Evolutionary conservation across 2,329 filamentous ascomycete genomes (phyloP), one percentile per base, ranked within the genome.

Genomic region (Penicillium sp.): DNA sequence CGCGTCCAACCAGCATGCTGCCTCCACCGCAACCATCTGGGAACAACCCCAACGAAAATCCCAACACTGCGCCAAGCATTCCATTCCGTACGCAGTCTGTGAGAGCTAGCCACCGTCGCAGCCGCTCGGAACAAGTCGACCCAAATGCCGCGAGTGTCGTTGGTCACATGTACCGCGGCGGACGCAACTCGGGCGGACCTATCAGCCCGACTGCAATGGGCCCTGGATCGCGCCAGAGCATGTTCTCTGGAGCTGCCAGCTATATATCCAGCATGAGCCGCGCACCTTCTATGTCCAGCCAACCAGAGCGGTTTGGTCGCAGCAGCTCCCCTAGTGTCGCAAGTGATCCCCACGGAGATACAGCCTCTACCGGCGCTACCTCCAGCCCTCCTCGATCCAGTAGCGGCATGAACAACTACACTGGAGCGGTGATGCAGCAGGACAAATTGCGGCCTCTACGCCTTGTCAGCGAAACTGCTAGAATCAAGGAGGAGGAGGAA

Each of bases 161-260:
- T 48, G 91, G 90, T 67, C 92, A 92, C 74, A 96, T 96, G 89
- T 95, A 95, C 78, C 88, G 87, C 68, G 88, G 88, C 69, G 88
- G 88, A 15, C 84, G 75, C 21, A 73, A 74, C 47, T 77, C 76
- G 7, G 72, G 74, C 15, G 83, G 88, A 23, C 81, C 70, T 50
- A 77, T 78, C 79, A 85, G 73, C 77, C 85, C 66, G 77, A 87
- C 74, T 19, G 57, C 72, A 5, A 70, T 77, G 62, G 73, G 72
- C 8, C 72, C 72, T 36, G 72, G 71, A n/a, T 75, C 72, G 4
- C 72, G 74, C 8, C 73, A 76, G 54, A 75, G 72, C 51, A 67
- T 75, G 55, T 75, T 77, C 55, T 73, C 72, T 5, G 70, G 71
- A 25, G 49, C 79, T 44, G 55, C 60, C 10, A 76, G 77, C 38